Base-by-base conservation (phyloP, 2,329 filamentous ascomycete genomes). In the Exophiala dermatitidis region DNA sequence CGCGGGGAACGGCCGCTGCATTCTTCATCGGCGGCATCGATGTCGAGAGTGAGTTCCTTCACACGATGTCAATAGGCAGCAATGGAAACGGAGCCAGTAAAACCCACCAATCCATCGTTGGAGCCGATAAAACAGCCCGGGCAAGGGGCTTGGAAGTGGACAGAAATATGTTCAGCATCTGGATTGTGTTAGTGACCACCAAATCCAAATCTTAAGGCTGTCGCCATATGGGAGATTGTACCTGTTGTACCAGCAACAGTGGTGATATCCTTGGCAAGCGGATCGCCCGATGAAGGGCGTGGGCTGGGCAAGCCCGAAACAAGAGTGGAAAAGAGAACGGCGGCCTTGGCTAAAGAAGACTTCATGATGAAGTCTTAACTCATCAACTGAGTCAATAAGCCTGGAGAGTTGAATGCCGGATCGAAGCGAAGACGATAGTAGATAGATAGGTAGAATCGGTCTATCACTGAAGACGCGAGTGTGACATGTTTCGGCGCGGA, bases 41-140 rank as follows among this genome's bases (percentile, higher is more conserved):
- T 60, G 28, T 61, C 56, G 19, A 68, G 50, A 4, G 66, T 57
- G 47, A 68, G 62, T 50, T 64, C 58, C 67, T 68, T 48, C 30
- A 32, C 7, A 19, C 38, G 29, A 19, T 26, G 46, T 58, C 45
- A 60, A 56, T 34, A 6, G 19, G 44, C 42, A 10, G 34, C 44
- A 31, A 19, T 7, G 2, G 41, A 19, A 9, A 33, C 9, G 32
- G 12, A 43, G 31, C 29, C 45, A 48, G 8, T 3, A 58, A 32
- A 37, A 56, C 60, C 40, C 45, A 62, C 60, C 59, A 62, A 45
- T 29, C 49, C 59, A 52, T 60, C 51, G 31, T 60, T 52, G 12
- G 52, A 44, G 36, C 48, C 57, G 33, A 43, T 37, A 32, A 54
- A 57, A 36, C 60, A 62, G 29, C 57, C 60, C 9, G 50, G 47